Evolutionary conservation across 2,329 filamentous ascomycete species (phyloP).

Genomic region (Verticillium isaacii): DNA sequence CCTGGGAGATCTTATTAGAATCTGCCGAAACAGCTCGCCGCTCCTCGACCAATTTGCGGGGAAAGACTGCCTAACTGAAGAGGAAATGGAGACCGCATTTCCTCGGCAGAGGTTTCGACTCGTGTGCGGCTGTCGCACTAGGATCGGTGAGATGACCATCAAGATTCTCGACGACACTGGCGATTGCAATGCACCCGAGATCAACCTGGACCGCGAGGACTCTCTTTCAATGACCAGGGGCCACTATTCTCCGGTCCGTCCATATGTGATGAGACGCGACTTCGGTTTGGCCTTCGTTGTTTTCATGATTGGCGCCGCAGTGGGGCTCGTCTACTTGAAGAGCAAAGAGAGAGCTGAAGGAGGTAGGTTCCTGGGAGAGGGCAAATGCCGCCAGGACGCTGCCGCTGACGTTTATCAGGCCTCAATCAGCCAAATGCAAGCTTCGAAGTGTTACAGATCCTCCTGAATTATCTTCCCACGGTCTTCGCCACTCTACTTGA

Average conservation of each 20-base stretch:
- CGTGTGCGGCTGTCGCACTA: slow-evolving; percentile 1
- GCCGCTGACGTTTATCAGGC: slow-evolving; percentile 15
- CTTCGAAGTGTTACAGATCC: slow-evolving; percentile 28
- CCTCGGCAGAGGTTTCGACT: slow-evolving; percentile 1
- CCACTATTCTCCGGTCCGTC: slow-evolving; percentile 7
- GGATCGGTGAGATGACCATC: neutral
- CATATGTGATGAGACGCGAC: neutral
- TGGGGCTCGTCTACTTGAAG: slow-evolving; percentile 11
- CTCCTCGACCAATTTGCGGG: slow-evolving; percentile 7
- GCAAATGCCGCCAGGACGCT: neutral
- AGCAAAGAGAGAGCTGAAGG: slow-evolving; percentile 3
- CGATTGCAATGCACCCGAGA: too few relatives aligned
- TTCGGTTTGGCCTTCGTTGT: slow-evolving; percentile 2
- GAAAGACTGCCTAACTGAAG: slow-evolving; percentile 5
- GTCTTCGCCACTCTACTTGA: slow-evolving; percentile 51
- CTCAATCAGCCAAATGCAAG: slow-evolving; percentile 22
- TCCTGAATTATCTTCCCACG: slow-evolving; percentile 49
- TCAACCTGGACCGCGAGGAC: too few relatives aligned
- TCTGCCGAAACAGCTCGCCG: slow-evolving; percentile 8
- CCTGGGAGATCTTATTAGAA: slow-evolving; percentile 17
- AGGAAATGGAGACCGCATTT: slow-evolving; percentile 3
- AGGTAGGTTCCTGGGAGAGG: slow-evolving; percentile 5
- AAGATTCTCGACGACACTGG: neutral
- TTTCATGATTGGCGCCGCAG: slow-evolving; percentile 3
- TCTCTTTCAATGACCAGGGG: neutral